A percentile compares a stretch with the other conserved stretches of the same genome.
phyloP scores from a whole-genome alignment of 2,329 filamentous ascomycete genomes.

The Cercospora sp. region DNA sequence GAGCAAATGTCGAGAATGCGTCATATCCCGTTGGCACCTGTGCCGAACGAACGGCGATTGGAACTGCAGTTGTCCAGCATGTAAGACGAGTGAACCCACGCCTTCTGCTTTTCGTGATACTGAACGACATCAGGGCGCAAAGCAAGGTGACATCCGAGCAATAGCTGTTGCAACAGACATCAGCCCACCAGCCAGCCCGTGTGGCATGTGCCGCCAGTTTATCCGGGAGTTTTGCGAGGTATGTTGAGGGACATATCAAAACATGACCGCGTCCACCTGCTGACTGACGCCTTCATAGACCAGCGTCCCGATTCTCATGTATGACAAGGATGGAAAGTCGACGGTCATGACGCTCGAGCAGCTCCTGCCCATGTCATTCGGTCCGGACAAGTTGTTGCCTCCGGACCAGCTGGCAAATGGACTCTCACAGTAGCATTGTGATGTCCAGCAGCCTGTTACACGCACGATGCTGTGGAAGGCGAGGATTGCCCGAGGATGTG shows the following conservation, averaged over 20 bases:
- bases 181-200: conserved; percentile 58
- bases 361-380: conserved; percentile 55
- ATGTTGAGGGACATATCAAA: background rate
- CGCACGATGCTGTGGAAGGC: background rate
- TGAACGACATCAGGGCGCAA: conserved; percentile 32
- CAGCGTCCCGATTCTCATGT: conserved; percentile 81
- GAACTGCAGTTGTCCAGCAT: conserved; percentile 65
- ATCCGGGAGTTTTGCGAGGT: conserved; percentile 51
- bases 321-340: conserved; percentile 75
- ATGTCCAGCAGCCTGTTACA: background rate
- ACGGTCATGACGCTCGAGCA: conserved; percentile 69
- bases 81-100: background rate
- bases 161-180: conserved; percentile 82
- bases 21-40: conserved; percentile 93
- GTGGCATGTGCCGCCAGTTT: conserved; percentile 94
- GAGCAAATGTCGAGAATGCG: conserved; percentile 92
- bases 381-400: conserved; percentile 49
- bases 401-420: conserved; percentile 32
- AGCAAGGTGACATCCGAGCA: conserved; percentile 64
- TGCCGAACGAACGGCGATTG: conserved; percentile 87
- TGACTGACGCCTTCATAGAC: conserved; percentile 24
- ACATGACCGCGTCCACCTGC: background rate
- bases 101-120: background rate
- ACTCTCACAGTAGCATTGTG: conserved; percentile 11
- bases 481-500: background rate